Evolutionary conservation across 345 rosid genomes (phyloP), one percentile per base, ranked within the genome.

Genomic region (Eutrema yunnanense): DNA sequence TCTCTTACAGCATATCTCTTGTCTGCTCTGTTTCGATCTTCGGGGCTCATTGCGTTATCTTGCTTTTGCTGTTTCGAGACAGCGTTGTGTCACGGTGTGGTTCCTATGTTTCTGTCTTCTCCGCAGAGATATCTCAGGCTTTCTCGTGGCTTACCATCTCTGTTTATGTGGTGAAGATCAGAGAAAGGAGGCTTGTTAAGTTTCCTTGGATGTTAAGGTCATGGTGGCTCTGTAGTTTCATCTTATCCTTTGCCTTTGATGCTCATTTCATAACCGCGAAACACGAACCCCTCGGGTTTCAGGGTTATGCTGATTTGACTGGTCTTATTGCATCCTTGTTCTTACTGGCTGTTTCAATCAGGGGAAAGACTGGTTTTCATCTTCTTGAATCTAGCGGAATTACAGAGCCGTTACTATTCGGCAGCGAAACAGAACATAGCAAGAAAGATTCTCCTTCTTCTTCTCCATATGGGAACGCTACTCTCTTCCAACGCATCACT

Each of bases 161-260:
- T 62, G 29, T 86, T 13, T 60, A 54, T 13, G 64, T 84, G 11
- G 78, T 63, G 78, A 82, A 71, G 79, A 78, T 82, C 26, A 84
- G 63, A 10, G 68, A 42, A 36, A 57, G 49, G 19, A 79, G 42
- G 74, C 47, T 77, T 26, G 50, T 53, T 47, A 82, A 72, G 79
- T 85, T 85, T 73, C 96, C 97, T 53, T 84, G 87, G 89, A 78
- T 85, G 68, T 65, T 90, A 62, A 84, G 98, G 73, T 73, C 81
- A 51, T 93, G 96, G 98, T 93, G 98, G 97, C 55, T 85, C 67
- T 90, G 84, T 82, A 82, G 82, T 82, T 93, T 88, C 90, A 52
- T 82, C 22, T 51, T 87, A 46, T 84, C 82, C 48, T 73, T 75
- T 0, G 78, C 79, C 66, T 67, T 86, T 36, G 65, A 80, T 16